These are phyloP conservation scores for Candida namnaoensis DNA, from an alignment of 805 yeast genomes.

Conservation along the genomic window DNA sequence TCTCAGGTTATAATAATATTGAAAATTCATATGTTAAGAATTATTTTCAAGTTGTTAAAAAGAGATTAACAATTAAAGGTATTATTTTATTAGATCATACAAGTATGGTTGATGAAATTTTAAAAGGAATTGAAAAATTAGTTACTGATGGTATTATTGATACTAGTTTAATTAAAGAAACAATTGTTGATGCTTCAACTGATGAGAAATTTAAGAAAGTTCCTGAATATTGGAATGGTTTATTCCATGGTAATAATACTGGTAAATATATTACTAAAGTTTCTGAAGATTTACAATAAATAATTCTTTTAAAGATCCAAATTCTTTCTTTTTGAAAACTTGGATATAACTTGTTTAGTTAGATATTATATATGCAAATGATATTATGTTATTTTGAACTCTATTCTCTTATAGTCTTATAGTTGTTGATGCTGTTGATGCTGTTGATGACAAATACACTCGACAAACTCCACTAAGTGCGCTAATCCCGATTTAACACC, in stretches of 20 bases:
- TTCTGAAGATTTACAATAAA: slow-evolving; percentile 8
- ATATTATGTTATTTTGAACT: too few relatives aligned
- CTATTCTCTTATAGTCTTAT: too few relatives aligned
- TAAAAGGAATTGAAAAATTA: slow-evolving; percentile 27
- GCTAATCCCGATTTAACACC: too few relatives aligned
- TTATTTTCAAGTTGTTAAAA: slow-evolving; percentile 36
- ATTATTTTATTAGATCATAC: slow-evolving; percentile 39
- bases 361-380: too few relatives aligned
- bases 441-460: too few relatives aligned
- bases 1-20: slow-evolving; percentile 45
- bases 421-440: too few relatives aligned
- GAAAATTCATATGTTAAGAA: slow-evolving; percentile 26
- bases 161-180: slow-evolving; percentile 24
- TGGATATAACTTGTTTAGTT: too few relatives aligned
- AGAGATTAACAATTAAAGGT: slow-evolving; percentile 44
- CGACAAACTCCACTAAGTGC: too few relatives aligned
- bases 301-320: too few relatives aligned
- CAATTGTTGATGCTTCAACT: slow-evolving; percentile 27
- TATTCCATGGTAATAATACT: slow-evolving; percentile 34
- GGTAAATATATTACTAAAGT: slow-evolving; percentile 46
- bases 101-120: slow-evolving; percentile 19
- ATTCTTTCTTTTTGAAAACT: too few relatives aligned
- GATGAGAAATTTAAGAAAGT: slow-evolving; percentile 32
- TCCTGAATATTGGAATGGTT: slow-evolving; percentile 37
- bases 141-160: slow-evolving; percentile 33